Percentiles rank a stretch among this genome's conserved stretches.
phyloP scores from a whole-genome alignment of 2,329 filamentous ascomycete species.

The Myriosclerotinia scirpicola region DNA sequence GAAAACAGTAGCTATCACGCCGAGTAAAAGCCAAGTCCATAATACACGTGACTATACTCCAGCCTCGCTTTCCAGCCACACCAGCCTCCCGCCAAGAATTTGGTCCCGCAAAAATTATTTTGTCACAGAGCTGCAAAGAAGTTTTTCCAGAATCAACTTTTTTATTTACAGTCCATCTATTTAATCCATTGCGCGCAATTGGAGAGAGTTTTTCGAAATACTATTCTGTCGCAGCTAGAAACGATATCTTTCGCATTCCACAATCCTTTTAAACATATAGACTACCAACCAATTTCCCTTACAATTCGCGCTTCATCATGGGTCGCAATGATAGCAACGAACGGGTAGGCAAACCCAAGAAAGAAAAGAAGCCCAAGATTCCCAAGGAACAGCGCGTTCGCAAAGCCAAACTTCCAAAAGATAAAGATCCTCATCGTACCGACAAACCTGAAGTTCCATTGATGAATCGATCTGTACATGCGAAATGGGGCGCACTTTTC shows the following conservation, averaged over 20 bases:
- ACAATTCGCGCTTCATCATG: slow-evolving; percentile 10
- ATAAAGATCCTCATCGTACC: slow-evolving; percentile 22
- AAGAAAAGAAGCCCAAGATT: slow-evolving; percentile 11
- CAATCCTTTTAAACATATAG: slow-evolving; percentile 19
- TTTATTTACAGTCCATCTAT: background rate
- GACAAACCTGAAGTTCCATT: slow-evolving; percentile 24
- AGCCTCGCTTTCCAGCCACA: slow-evolving; percentile 22
- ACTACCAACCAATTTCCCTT: no score
- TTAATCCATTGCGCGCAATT: background rate
- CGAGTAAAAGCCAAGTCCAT: no score
- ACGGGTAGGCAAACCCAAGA: slow-evolving; percentile 12
- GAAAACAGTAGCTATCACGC: no score
- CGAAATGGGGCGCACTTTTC: slow-evolving; percentile 40
- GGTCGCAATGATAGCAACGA: slow-evolving; percentile 3
- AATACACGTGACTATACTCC: background rate
- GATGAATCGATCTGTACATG: slow-evolving; percentile 38
- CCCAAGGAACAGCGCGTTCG: slow-evolving; percentile 14
- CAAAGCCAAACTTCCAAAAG: slow-evolving; percentile 18
- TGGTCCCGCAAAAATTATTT: slow-evolving; percentile 10
- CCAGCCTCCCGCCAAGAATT: slow-evolving; percentile 29
- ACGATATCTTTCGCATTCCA: background rate
- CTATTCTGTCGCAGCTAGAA: background rate
- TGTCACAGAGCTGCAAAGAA: slow-evolving; percentile 21
- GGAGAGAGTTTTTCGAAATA: background rate
- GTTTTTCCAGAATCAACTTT: slow-evolving; percentile 20